Evolutionary conservation across 768 basidiomycete genomes (phyloP).

Genomic region (Pilatotrama ljubarskyi): DNA sequence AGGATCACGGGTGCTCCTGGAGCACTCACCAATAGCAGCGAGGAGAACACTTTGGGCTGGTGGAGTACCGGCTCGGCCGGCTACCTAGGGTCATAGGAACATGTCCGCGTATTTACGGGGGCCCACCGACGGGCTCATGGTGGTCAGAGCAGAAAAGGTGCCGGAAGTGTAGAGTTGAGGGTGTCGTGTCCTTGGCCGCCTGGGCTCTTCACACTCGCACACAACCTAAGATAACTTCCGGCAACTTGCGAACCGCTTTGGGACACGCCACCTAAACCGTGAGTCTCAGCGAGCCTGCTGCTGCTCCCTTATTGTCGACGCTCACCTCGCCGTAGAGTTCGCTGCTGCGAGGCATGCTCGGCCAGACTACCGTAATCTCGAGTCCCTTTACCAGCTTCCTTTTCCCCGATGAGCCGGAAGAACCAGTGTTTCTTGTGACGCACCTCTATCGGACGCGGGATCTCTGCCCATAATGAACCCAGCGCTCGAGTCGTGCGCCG

Average conservation of each 20-base stretch:
- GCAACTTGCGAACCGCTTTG: slow-evolving; percentile 10
- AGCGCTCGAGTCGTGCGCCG: slow-evolving; percentile 1
- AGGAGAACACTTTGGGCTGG: background rate
- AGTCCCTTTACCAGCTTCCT: background rate
- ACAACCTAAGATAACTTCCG: slow-evolving; percentile 2
- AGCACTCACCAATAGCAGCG: slow-evolving; percentile 6
- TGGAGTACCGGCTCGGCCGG: slow-evolving; percentile 4
- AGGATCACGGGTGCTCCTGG: slow-evolving; percentile 4
- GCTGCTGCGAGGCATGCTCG: background rate
- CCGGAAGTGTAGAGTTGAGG: slow-evolving; percentile 14
- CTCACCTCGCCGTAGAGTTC: background rate
- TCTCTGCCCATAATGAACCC: slow-evolving; percentile 13
- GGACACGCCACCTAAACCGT: background rate
- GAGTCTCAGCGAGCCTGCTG: background rate
- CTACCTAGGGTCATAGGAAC: slow-evolving; percentile 3
- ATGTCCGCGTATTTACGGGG: background rate
- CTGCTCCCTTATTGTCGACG: background rate
- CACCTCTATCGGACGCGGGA: slow-evolving; percentile 17
- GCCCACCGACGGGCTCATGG: slow-evolving; percentile 3
- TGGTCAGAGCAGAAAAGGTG: slow-evolving; percentile 12
- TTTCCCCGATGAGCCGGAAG: slow-evolving; percentile 17
- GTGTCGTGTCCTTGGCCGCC: slow-evolving; percentile 6
- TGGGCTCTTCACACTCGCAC: slow-evolving; percentile 5
- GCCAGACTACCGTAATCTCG: background rate
- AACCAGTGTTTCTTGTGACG: slow-evolving; percentile 1